Evolutionary conservation across 2,329 filamentous ascomycete species (phyloP), one percentile per base, ranked within the genome.

Genomic region (Rutstroemia sp.): DNA sequence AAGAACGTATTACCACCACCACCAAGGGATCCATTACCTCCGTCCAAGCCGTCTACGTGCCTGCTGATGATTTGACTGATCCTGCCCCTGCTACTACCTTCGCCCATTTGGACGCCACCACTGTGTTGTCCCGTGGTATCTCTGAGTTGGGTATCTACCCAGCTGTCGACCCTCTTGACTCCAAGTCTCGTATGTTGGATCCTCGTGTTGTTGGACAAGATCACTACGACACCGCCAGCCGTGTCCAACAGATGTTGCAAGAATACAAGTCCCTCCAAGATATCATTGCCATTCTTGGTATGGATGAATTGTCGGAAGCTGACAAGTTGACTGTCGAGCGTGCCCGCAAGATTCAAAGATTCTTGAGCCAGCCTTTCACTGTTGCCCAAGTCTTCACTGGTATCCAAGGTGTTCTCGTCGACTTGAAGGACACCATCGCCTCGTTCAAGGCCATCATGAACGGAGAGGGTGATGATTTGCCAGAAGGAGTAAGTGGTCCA

Each of bases 211-310:
- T 99, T 72, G 94, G 94, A 76, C 82, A 97, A 73, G 94, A 99
- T 62, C 94, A 99, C 84, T 99, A 99, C 87, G 76, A 91, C 62
- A 92, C 86, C 70, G 94, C 94, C 75, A 89, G 88, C 75, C 87
- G 87, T 70, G 94, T 99, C 73, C 94, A 99, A 83, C 91, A 96
- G 81, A 97, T 96, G 79, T 87, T 99, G 75, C 94, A 99, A 81
- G 94, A 97, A 84, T 99, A 99, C 89, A 97, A 97, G 89, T 97
- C 92, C 65, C 90, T 99, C 68, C 94, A 99, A 82, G 94, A 99
- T 82, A 99, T 99, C 86, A 96, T 96, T 83, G 94, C 94, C 78
- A 99, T 99, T 91, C 58, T 68, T 80, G 97, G 75, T 87, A 97
- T 99, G 94, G 94, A 99, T 78, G 94, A 99, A 77, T 80, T 99